Evolutionary conservation across 2,329 filamentous ascomycete genomes (phyloP).

Genomic region (Elsinoe australis): DNA sequence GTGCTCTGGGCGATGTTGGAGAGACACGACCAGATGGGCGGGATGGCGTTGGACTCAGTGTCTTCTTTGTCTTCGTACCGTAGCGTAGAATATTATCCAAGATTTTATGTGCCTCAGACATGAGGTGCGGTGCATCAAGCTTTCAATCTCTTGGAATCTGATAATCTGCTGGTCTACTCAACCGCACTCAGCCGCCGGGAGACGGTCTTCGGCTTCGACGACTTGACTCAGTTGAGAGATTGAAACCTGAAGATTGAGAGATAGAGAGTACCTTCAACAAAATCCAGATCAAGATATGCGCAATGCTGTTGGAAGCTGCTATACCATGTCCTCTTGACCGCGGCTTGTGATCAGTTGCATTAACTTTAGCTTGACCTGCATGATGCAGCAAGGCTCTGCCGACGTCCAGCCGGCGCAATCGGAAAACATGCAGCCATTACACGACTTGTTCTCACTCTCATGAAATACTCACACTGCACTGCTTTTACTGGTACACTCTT

Average conservation of each 20-base stretch:
- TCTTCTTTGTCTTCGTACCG: conserved; percentile 1
- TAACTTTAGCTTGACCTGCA: conserved; percentile 4
- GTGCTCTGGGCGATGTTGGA: not conserved
- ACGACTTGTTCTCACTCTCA: too few species aligned
- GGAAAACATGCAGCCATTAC: not conserved
- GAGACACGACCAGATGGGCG: not conserved
- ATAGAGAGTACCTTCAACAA: too few species aligned
- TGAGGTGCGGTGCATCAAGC: not conserved
- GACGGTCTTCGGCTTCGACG: too few species aligned
- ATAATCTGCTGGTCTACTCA: conserved; percentile 29
- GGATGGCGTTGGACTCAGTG: not conserved
- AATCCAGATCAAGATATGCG: too few species aligned
- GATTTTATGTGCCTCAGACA: conserved; percentile 10
- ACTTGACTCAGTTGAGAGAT: too few species aligned
- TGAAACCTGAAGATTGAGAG: too few species aligned
- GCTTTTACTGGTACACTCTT: too few species aligned
- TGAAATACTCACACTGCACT: too few species aligned
- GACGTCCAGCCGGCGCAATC: conserved; percentile 8
- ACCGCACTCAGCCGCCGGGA: too few species aligned
- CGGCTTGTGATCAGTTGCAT: conserved; percentile 5
- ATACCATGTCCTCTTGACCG: not conserved
- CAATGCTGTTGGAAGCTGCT: too few species aligned
- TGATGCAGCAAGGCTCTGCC: not conserved
- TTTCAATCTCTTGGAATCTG: conserved; percentile 24
- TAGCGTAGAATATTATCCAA: conserved; percentile 4